Conservation (phyloP, 306 rosid species). For the Dicorynia guianensis region DNA sequence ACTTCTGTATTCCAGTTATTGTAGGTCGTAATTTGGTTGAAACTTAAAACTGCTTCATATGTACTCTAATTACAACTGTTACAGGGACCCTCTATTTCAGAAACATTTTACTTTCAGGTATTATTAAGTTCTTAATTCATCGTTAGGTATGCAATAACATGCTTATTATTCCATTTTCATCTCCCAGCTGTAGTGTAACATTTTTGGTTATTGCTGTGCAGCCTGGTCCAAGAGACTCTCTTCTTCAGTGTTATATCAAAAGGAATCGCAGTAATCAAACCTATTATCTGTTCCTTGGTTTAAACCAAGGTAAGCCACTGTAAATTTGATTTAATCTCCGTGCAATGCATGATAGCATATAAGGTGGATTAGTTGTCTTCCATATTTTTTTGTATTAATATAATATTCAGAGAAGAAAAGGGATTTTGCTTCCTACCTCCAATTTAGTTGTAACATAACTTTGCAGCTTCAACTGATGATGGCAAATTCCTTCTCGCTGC, state of each 20-base stretch:
- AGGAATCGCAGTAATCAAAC: constrained; percentile 72
- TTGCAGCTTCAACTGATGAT: constrained; percentile 78
- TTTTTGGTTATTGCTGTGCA: constrained; percentile 53
- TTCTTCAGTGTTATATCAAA: constrained; percentile 78
- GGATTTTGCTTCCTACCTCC: not conserved
- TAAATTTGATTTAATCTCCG: constrained; percentile 26
- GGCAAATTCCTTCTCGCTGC: constrained; percentile 98
- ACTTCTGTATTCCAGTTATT: too few species aligned
- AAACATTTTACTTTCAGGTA: too few species aligned
- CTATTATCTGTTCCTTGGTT: constrained; percentile 73
- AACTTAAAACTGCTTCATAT: too few species aligned
- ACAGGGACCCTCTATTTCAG: too few species aligned
- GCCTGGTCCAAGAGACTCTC: constrained; percentile 85
- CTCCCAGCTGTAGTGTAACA: constrained; percentile 1
- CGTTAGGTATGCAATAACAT: not conserved
- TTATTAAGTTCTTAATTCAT: too few species aligned
- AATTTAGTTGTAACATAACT: constrained; percentile 35
- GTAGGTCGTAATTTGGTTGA: too few species aligned
- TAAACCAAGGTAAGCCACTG: constrained; percentile 65
- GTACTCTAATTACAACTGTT: too few species aligned
- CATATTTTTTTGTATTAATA: constrained; percentile 6
- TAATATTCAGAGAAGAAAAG: constrained; percentile 33
- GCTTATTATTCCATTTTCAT: not conserved
- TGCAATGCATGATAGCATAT: constrained; percentile 12
- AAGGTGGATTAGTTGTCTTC: constrained; percentile 9